A percentile compares a stretch with the other conserved stretches of the same genome.
phyloP scores from a whole-genome alignment of 768 basidiomycete species.

The Leccinum boreale region DNA sequence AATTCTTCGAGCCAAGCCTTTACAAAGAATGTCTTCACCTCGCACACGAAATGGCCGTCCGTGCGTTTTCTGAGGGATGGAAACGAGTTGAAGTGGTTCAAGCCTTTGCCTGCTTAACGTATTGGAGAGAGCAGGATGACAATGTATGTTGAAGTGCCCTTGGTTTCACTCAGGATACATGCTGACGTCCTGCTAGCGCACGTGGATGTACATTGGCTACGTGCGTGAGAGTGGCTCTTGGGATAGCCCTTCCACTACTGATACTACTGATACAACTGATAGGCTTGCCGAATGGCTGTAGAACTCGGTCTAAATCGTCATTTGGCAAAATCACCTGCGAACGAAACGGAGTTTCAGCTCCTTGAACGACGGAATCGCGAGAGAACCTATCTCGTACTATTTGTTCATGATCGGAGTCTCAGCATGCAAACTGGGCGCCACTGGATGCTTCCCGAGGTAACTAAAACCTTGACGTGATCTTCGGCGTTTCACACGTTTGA shows the following conservation, averaged over 20 bases:
- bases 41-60: conserved; percentile 69
- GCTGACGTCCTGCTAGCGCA: conserved; percentile 47
- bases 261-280: conserved; percentile 4
- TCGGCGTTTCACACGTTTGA: conserved; percentile 10
- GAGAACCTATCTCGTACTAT: conserved; percentile 81
- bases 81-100: conserved; percentile 86
- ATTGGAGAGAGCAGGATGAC: conserved; percentile 88
- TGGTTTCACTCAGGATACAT: neutral
- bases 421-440: conserved; percentile 83
- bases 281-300: conserved; percentile 88
- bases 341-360: conserved; percentile 63
- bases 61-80: conserved; percentile 75
- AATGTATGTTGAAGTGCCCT: conserved; percentile 46
- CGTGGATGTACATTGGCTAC: conserved; percentile 87
- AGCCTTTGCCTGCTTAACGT: conserved; percentile 83
- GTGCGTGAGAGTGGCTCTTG: conserved; percentile 38
- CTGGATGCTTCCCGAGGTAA: conserved; percentile 83
- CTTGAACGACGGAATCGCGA: conserved; percentile 82
- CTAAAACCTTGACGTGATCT: neutral
- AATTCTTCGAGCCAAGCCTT: conserved; percentile 71
- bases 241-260: conserved; percentile 1
- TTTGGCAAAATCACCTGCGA: conserved; percentile 46
- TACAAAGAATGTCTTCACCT: conserved; percentile 69
- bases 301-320: conserved; percentile 79
- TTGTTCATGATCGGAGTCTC: conserved; percentile 82